Evolutionary conservation across 768 basidiomycete species (phyloP).

Genomic region (Rhizopogon vulgaris): DNA sequence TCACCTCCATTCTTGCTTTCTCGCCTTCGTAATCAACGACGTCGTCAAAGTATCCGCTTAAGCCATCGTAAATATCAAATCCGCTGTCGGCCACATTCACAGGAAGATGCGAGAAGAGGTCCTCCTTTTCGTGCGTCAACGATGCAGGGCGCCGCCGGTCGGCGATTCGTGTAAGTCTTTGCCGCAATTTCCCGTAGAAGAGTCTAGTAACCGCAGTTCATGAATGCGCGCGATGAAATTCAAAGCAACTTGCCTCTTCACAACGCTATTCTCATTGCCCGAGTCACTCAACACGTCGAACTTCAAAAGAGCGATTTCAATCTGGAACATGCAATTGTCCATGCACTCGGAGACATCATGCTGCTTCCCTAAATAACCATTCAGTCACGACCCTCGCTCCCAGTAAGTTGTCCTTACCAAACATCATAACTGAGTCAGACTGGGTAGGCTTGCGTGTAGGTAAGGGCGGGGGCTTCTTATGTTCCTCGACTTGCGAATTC

Average conservation of each 20-base stretch:
- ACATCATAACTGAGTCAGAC: conserved; percentile 84
- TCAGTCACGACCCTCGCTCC: not conserved
- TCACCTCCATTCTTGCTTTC: conserved; percentile 83
- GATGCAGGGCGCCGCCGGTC: conserved; percentile 36
- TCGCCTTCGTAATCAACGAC: conserved; percentile 82
- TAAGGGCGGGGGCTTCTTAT: conserved; percentile 47
- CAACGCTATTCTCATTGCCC: conserved; percentile 66
- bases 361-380: conserved; percentile 63
- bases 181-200: conserved; percentile 87
- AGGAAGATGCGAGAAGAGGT: conserved; percentile 89
- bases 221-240: not conserved
- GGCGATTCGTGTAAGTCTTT: conserved; percentile 37
- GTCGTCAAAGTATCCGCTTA: conserved; percentile 88
- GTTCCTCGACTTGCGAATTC: conserved; percentile 15
- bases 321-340: conserved; percentile 99
- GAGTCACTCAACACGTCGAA: conserved; percentile 42
- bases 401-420: conserved; percentile 45
- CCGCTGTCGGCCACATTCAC: conserved; percentile 89
- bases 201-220: conserved; percentile 35
- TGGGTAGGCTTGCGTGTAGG: conserved; percentile 47
- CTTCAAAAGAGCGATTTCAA: conserved; percentile 84
- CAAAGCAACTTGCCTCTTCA: conserved; percentile 58
- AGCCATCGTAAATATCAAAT: conserved; percentile 89
- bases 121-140: conserved; percentile 79
- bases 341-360: conserved; percentile 99